phyloP scores from a whole-genome alignment of 1,284 basidiomycete species.

The Psilocybe mexicana region DNA sequence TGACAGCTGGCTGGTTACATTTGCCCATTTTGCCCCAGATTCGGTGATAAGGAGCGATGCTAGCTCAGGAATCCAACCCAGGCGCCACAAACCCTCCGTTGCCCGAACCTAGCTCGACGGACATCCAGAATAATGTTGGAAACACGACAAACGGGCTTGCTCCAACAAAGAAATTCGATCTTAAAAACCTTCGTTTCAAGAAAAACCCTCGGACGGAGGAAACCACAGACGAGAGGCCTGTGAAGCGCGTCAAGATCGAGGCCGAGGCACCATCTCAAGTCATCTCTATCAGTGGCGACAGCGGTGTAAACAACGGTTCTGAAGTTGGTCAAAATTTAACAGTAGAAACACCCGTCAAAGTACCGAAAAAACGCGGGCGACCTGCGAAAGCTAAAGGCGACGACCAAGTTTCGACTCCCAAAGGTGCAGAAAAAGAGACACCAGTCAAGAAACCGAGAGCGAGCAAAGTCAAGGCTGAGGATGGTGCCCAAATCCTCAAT shows the following conservation, averaged over 20 bases:
- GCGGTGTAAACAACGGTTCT: not conserved
- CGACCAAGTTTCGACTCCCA: not conserved
- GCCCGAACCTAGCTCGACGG: not conserved
- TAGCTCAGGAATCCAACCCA: not conserved
- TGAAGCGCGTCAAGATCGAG: conserved; percentile 10
- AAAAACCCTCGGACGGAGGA: not conserved
- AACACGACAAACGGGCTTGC: too few species aligned
- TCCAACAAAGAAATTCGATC: not conserved
- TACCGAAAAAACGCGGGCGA: not conserved
- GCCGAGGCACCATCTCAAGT: not conserved
- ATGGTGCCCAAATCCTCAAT: not conserved
- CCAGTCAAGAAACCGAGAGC: not conserved
- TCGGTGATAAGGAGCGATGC: not conserved
- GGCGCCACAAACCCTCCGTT: not conserved
- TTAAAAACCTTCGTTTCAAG: not conserved
- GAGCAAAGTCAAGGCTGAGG: not conserved
- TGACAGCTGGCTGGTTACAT: too few species aligned
- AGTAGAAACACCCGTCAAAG: not conserved
- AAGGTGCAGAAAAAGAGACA: not conserved
- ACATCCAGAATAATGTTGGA: not conserved
- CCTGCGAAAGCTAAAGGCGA: not conserved
- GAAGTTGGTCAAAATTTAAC: not conserved
- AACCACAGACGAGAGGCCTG: not conserved
- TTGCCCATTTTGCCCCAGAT: too few species aligned
- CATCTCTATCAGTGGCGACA: not conserved